These are phyloP conservation scores for Beta corolliflora DNA, from an alignment of 179 eudicot genomes.

Conservation along the genomic window DNA sequence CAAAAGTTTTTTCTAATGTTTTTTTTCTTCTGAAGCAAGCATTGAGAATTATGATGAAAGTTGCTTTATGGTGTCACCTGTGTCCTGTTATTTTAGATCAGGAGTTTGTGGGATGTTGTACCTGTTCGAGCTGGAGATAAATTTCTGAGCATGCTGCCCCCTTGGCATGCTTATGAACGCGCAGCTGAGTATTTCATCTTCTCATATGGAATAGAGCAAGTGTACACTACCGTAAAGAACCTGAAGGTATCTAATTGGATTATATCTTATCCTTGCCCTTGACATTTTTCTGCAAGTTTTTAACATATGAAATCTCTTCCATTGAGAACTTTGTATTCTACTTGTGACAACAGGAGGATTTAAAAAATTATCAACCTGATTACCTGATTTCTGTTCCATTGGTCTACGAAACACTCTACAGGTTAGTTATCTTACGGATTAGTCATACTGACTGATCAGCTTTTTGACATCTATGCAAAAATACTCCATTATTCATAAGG, in stretches of 20 bases:
- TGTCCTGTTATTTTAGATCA: conserved; percentile 46
- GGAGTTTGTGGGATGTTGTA: conserved; percentile 69
- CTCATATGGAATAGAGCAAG: conserved; percentile 71
- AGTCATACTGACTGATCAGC: background rate
- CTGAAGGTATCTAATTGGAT: conserved; percentile 55
- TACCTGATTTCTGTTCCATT: conserved; percentile 86
- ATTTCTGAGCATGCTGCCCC: conserved; percentile 93
- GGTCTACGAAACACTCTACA: conserved; percentile 90
- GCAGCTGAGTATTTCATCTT: conserved; percentile 77
- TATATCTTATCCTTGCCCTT: background rate
- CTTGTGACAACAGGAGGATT: conserved; percentile 75
- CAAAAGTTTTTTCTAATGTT: too few species aligned
- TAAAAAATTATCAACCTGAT: conserved; percentile 74
- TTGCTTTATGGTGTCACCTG: background rate
- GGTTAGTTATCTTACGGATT: conserved; percentile 38
- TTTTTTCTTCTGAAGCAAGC: background rate
- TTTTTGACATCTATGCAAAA: background rate
- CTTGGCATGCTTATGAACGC: conserved; percentile 99
- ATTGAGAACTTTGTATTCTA: background rate
- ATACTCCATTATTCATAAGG: background rate
- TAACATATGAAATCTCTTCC: background rate
- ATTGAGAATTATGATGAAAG: background rate
- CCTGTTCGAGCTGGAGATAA: conserved; percentile 83
- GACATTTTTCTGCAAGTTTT: background rate
- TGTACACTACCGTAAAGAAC: conserved; percentile 73